Evolutionary conservation across 257 asterid species (phyloP), one percentile per base, ranked within the genome.

Genomic region (Leonotis leonurus): DNA sequence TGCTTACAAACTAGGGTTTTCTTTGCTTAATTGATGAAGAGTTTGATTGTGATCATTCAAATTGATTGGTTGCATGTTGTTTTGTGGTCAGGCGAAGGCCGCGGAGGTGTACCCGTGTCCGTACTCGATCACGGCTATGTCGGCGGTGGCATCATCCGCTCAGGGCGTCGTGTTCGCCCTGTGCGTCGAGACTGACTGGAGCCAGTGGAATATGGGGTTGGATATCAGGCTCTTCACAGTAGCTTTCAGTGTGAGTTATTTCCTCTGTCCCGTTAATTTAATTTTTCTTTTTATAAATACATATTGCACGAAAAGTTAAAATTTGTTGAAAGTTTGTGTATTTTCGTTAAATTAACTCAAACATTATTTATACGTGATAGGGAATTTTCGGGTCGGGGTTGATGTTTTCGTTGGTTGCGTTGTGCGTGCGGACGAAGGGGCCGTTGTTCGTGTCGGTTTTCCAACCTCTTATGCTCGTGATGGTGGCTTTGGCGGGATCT

Each of bases 11-110:
- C n/a, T n/a, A n/a, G n/a, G n/a, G n/a, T n/a, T n/a, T n/a, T n/a
- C n/a, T n/a, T n/a, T n/a, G n/a, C n/a, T n/a, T n/a, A n/a, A n/a
- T n/a, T n/a, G n/a, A n/a, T n/a, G n/a, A n/a, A n/a, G n/a, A n/a
- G n/a, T n/a, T n/a, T n/a, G n/a, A n/a, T n/a, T n/a, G n/a, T n/a
- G n/a, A n/a, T n/a, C n/a, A n/a, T n/a, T n/a, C n/a, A n/a, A n/a
- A n/a, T n/a, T n/a, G n/a, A n/a, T n/a, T n/a, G n/a, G n/a, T n/a
- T n/a, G n/a, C n/a, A n/a, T n/a, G n/a, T n/a, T n/a, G n/a, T n/a
- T n/a, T n/a, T n/a, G n/a, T n/a, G n/a, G n/a, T n/a, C n/a, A n/a
- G 89, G 89, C 86, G 0, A 77, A 77, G 59, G 77, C 65, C 2
- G 62, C 71, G 7, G 75, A 80, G 73, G 8, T 13, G 41, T 84